These are phyloP conservation scores for Salinomyces thailandicus DNA, from an alignment of 2,329 filamentous ascomycete species.

Conservation along the genomic window DNA sequence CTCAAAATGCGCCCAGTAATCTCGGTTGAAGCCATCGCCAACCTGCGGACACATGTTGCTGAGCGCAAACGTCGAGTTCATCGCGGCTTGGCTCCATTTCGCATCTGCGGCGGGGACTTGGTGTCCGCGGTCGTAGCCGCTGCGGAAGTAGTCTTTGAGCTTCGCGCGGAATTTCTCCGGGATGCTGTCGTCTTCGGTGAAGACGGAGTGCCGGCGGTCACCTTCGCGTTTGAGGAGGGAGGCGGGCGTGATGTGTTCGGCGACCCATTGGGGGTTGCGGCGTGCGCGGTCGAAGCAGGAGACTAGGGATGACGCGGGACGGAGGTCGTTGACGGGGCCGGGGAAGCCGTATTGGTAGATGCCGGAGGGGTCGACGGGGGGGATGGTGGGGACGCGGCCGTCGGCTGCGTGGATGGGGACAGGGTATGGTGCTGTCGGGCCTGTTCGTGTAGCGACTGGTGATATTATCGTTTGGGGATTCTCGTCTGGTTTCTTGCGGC, in stretches of 20 bases:
- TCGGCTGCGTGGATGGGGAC: slow-evolving; percentile 14
- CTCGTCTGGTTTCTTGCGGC: slow-evolving; percentile 17
- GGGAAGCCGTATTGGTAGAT: slow-evolving; percentile 63
- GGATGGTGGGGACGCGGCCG: slow-evolving; percentile 13
- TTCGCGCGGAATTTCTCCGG: slow-evolving; percentile 81
- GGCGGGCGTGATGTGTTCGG: slow-evolving; percentile 87
- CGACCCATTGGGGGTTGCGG: slow-evolving; percentile 83
- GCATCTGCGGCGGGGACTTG: slow-evolving; percentile 94
- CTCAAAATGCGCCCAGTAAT: slow-evolving; percentile 99
- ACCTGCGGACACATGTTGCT: slow-evolving; percentile 98
- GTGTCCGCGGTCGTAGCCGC: slow-evolving; percentile 90
- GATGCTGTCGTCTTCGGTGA: slow-evolving; percentile 69
- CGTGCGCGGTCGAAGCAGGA: slow-evolving; percentile 84
- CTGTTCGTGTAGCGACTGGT: slow-evolving; percentile 18
- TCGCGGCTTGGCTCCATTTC: slow-evolving; percentile 87
- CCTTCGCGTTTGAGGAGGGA: slow-evolving; percentile 66
- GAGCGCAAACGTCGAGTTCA: slow-evolving; percentile 90
- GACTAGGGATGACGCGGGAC: slow-evolving; percentile 63
- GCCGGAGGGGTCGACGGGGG: slow-evolving; percentile 39
- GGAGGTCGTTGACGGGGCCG: slow-evolving; percentile 75
- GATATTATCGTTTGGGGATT: slow-evolving; percentile 22
- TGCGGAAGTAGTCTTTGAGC: slow-evolving; percentile 88
- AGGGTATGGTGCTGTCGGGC: slow-evolving; percentile 17
- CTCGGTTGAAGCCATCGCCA: slow-evolving; percentile 93
- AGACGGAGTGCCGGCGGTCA: slow-evolving; percentile 74